Base-by-base conservation (phyloP, 495 filamentous ascomycete genomes). In the Bathelium albidoporum region DNA sequence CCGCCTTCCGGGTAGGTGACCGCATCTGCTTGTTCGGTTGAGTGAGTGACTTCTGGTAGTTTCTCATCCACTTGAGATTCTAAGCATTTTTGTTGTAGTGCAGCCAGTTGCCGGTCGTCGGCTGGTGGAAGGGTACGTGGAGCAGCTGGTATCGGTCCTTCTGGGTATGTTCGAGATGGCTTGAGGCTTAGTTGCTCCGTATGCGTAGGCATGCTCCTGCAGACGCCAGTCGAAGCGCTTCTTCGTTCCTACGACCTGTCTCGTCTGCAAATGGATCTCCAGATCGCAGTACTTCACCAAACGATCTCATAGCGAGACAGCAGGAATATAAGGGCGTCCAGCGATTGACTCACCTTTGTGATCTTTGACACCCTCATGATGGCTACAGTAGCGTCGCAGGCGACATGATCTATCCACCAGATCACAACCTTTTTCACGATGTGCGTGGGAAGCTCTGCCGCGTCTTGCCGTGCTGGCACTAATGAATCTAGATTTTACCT, bases 1-100 rank as follows among this genome's bases (percentile, higher is more conserved):
- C 75, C 75, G 16, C 75, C 75, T 69, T 77, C 75, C 14, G 75
- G 74, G 59, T 77, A 77, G 5, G 65, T 64, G 2, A 62, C 58
- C 32, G 71, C 72, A 53, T 68, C 62, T 24, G 64, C 63, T n/a
- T 16, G 39, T 2, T 1, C 14, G 7, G 24, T 32, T 29, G 22
- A 28, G 24, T 9, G 12, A 49, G 41, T 26, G 12, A 24, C 14
- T 44, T n/a, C 7, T 28, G 24, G 34, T 7, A 16, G 20, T 20
- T 39, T 26, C 41, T 26, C 26, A 12, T 49, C 34, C 18, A 20
- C 39, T 28, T 11, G 60, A 20, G 34, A 26, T 9, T 7, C 34
- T n/a, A 31, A 49, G 34, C 14, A 20, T 32, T n/a, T 2, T 49
- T 11, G 22, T 26, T 5, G 20, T 10, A 28, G 22, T 55, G 49